These are phyloP conservation scores for Helenozyma rhizophorensis DNA, from an alignment of 805 yeast species.

Conservation along the genomic window DNA sequence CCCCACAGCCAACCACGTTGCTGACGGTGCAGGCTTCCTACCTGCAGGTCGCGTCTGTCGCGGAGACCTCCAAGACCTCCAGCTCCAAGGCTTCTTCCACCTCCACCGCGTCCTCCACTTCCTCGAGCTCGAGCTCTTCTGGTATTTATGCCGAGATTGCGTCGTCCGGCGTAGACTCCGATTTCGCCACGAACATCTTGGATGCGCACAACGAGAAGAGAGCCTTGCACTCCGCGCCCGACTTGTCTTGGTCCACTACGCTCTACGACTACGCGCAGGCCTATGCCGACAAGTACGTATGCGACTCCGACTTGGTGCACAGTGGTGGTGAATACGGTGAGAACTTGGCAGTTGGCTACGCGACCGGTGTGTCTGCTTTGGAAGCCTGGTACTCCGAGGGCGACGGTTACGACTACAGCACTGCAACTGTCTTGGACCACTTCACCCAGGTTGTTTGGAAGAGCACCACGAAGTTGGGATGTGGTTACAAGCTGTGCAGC, in stretches of 20 bases:
- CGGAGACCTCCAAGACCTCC: neutral
- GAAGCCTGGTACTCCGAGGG: constrained; percentile 18
- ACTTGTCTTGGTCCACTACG: constrained; percentile 51
- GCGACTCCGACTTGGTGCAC: constrained; percentile 22
- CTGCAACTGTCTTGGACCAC: constrained; percentile 37
- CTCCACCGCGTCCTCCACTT: neutral
- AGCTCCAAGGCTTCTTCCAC: constrained; percentile 3
- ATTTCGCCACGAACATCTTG: constrained; percentile 45
- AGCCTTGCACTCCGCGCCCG: constrained; percentile 13
- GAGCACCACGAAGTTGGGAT: constrained; percentile 57
- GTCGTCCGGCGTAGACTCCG: constrained; percentile 17
- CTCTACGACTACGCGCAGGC: constrained; percentile 52
- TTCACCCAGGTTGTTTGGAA: constrained; percentile 82
- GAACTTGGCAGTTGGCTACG: constrained; percentile 34
- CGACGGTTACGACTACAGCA: constrained; percentile 10
- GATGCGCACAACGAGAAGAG: constrained; percentile 49
- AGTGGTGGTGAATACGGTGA: constrained; percentile 16
- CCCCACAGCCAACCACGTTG: constrained; percentile 8
- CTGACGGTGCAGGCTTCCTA: constrained; percentile 4
- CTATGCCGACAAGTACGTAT: constrained; percentile 45
- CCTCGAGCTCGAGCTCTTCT: constrained; percentile 7
- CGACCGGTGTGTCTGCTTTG: constrained; percentile 21
- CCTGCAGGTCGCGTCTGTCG: constrained; percentile 1
- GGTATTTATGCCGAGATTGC: constrained; percentile 19
- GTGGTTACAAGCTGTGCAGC: constrained; percentile 63